Evolutionary conservation across 2,329 filamentous ascomycete species (phyloP).

Genomic region (Colletotrichum lini): DNA sequence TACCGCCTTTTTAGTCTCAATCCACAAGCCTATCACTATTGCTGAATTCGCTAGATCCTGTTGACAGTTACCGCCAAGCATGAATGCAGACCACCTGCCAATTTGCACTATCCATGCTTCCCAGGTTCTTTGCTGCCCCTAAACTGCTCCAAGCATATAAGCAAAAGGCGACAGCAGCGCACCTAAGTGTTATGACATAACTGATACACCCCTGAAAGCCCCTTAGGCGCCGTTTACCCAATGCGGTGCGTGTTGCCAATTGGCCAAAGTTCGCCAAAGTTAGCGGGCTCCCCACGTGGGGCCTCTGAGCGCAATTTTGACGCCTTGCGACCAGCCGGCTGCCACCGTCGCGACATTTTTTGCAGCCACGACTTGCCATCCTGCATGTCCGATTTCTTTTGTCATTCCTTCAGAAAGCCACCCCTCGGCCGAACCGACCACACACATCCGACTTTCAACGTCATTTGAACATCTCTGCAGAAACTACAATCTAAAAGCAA

Average conservation of each 20-base stretch:
- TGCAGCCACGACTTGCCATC: constrained; percentile 3
- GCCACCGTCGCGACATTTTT: constrained; percentile 32
- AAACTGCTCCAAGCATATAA: too few relatives aligned
- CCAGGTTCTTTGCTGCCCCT: too few relatives aligned
- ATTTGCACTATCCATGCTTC: too few relatives aligned
- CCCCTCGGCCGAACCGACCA: background rate
- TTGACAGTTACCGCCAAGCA: too few relatives aligned
- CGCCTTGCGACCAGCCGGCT: constrained; percentile 2
- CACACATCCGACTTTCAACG: background rate
- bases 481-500: background rate
- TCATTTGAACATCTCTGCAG: too few relatives aligned
- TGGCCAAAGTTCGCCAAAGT: constrained; percentile 7
- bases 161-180: background rate
- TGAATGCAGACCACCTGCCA: too few relatives aligned
- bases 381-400: constrained; percentile 24
- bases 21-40: too few relatives aligned
- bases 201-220: constrained; percentile 24
- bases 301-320: constrained; percentile 35
- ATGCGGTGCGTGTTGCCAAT: constrained; percentile 22
- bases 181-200: constrained; percentile 22
- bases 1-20: too few relatives aligned
- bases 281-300: constrained; percentile 30
- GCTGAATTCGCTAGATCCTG: too few relatives aligned
- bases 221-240: constrained; percentile 16
- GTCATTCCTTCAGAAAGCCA: constrained; percentile 15